Evolutionary conservation across 2,329 filamentous ascomycete species (phyloP), one percentile per base, ranked within the genome.

Genomic region (Sporothrix brunneoviolacea): DNA sequence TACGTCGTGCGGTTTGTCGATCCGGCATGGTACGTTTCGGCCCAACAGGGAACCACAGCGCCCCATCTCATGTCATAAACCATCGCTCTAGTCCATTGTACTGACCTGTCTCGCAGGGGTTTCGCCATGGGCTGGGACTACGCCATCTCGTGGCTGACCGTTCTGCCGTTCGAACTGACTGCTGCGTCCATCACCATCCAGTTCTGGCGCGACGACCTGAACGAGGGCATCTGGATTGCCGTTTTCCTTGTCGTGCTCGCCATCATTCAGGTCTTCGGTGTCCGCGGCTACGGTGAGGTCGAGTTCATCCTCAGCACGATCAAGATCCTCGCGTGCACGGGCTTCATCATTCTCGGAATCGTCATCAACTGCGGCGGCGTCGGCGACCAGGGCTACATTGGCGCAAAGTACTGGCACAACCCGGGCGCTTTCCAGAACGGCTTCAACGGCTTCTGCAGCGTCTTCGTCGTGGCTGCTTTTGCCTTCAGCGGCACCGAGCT

Each of bases 321-420:
- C 61, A 83, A 83, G 63, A 71, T 83, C 57, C 59, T 67, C 12
- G 77, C 80, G 40, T 75, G 76, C 59, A 67, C 76, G 9, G 82
- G 80, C 5, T 84, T 85, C 62, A 84, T 85, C 61, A 73, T 86
- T 56, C 66, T 84, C 22, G 80, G 76, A 39, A 80, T 83, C 48
- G 64, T 82, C 50, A 73, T 83, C 59, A 73, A 80, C 61, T 70
- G 68, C 48, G 80, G 79, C 38, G 80, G 76, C 46, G 77, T 76
- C 21, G 76, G 77, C 51, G 61, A 72, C 54, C 65, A 73, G 57
- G 75, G 77, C 33, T 81, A 83, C 61, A 75, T 83, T 39, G 81
- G 83, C 15, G 79, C 74, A 18, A 70, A 71, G 37, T 82, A 78
- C 67, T 84, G 80, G 80, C 67, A 74, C 54, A 66, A 78, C 30